Conservation (phyloP, 208 protist species). For the Trypanosoma theileri region DNA sequence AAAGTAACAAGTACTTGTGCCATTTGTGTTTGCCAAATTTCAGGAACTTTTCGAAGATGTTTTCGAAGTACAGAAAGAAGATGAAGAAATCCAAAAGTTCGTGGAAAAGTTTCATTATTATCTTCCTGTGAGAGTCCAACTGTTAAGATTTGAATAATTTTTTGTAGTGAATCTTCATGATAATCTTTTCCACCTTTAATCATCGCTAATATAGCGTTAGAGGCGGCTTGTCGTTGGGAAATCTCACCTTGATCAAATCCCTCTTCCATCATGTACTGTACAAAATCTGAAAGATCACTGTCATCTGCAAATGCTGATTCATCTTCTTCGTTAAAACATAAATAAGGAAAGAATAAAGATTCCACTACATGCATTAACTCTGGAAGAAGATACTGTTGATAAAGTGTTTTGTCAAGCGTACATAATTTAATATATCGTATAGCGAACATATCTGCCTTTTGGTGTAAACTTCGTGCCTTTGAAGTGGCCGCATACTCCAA, state of each 20-base stretch:
- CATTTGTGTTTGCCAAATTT: slow-evolving; percentile 79
- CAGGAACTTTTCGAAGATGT: slow-evolving; percentile 63
- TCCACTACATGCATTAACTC: slow-evolving; percentile 71
- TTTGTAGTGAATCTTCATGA: slow-evolving; percentile 66
- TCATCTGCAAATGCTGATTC: slow-evolving; percentile 76
- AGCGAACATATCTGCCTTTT: slow-evolving; percentile 78
- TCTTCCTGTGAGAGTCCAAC: slow-evolving; percentile 54
- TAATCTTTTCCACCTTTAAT: slow-evolving; percentile 76
- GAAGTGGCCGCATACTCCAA: slow-evolving; percentile 54
- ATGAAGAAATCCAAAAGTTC: slow-evolving; percentile 81
- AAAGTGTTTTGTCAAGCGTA: slow-evolving; percentile 65
- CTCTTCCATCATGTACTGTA: slow-evolving; percentile 87
- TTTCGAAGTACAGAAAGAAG: slow-evolving; percentile 79
- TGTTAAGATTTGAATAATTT: slow-evolving; percentile 58
- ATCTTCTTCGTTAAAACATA: slow-evolving; percentile 77
- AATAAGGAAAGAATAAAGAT: slow-evolving; percentile 75
- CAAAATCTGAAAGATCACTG: slow-evolving; percentile 71
- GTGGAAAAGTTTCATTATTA: slow-evolving; percentile 49
- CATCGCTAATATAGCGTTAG: slow-evolving; percentile 74
- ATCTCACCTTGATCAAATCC: slow-evolving; percentile 68
- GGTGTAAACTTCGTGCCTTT: slow-evolving; percentile 32
- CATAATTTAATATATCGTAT: slow-evolving; percentile 83
- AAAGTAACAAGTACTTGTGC: slow-evolving; percentile 68
- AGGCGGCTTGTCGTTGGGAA: slow-evolving; percentile 69
- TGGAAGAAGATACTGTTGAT: slow-evolving; percentile 56